Evolutionary conservation across 2,329 filamentous ascomycete genomes (phyloP), one percentile per base, ranked within the genome.

Genomic region (Ilyonectria robusta): DNA sequence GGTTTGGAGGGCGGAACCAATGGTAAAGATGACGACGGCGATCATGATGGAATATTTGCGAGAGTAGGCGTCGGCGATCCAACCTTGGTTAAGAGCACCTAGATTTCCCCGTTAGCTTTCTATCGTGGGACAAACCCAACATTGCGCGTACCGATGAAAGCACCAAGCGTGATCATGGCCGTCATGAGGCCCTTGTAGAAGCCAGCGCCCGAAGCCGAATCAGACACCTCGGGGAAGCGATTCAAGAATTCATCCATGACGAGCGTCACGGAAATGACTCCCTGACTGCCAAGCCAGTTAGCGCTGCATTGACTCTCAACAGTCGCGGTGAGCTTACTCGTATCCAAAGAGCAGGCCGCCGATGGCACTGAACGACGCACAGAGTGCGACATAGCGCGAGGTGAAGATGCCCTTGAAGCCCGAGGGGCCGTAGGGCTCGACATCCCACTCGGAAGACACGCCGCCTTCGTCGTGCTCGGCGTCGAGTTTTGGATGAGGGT

Each of bases 141-240:
- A 19, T 37, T 11, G n/a, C 6, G 6, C 68, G 29, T 65, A 73
- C 72, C 84, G 51, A 85, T 74, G 79, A 84, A 85, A 7, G 84
- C 84, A 61, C 83, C 79, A 0, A 87, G 77, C 3, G 84, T 76
- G 7, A 87, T 76, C n/a, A 83, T 84, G 35, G 85, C 85, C 6
- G 86, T 84, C 69, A 86, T 85, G 79, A 85, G 85, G 26, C 84
- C 76, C 21, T 73, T 73, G 50, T 73, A 71, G 51, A 76, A 75
- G 5, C 83, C 83, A 3, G 81, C 79, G 2, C 84, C 84, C 8
- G 80, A 73, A 6, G 77, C 79, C 2, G 65, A 59, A 7, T 79
- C 74, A 0, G 78, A 73, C 1, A 81, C 78, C 31, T 80, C 71
- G 3, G 75, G 72, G 64, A 82, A 82, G 0, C 74, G 71, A 11